Conservation (phyloP, 1,284 basidiomycete species). For the Apiotrichum akiyoshidainum region DNA sequence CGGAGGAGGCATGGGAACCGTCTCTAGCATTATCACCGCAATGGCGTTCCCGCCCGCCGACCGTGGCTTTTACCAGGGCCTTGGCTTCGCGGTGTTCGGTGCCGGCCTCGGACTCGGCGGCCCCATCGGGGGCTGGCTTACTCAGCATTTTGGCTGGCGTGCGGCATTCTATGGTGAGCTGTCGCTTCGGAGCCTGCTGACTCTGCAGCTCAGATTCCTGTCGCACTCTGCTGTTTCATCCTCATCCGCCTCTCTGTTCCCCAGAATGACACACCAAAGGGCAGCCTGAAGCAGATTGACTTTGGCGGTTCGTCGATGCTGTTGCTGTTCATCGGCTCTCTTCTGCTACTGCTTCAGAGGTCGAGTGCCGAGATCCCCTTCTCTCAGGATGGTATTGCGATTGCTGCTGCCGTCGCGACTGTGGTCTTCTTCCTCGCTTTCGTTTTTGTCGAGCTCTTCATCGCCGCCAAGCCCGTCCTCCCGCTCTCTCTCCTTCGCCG, state of each 20-base stretch:
- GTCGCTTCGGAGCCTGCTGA: too few species aligned
- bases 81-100: conserved; percentile 40
- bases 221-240: conserved; percentile 14
- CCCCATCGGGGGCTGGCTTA: conserved; percentile 48
- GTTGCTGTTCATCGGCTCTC: conserved; percentile 26
- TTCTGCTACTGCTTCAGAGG: conserved; percentile 25
- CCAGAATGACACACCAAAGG: background rate
- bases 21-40: conserved; percentile 43
- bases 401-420: conserved; percentile 13
- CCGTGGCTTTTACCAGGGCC: conserved; percentile 47
- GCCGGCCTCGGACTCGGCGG: conserved; percentile 47
- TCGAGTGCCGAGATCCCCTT: conserved; percentile 8
- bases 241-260: conserved; percentile 14
- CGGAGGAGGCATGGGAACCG: conserved; percentile 36
- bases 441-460: conserved; percentile 28
- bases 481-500: conserved; percentile 25
- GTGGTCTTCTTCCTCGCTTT: conserved; percentile 23
- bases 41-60: conserved; percentile 46
- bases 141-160: conserved; percentile 50
- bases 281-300: conserved; percentile 21
- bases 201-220: conserved; percentile 23
- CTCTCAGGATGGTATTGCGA: conserved; percentile 10
- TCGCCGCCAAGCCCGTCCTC: conserved; percentile 28
- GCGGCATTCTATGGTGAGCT: conserved; percentile 37
- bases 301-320: conserved; percentile 27